phyloP scores from a whole-genome alignment of 345 rosid genomes.

The Euphorbia pulcherrima region DNA sequence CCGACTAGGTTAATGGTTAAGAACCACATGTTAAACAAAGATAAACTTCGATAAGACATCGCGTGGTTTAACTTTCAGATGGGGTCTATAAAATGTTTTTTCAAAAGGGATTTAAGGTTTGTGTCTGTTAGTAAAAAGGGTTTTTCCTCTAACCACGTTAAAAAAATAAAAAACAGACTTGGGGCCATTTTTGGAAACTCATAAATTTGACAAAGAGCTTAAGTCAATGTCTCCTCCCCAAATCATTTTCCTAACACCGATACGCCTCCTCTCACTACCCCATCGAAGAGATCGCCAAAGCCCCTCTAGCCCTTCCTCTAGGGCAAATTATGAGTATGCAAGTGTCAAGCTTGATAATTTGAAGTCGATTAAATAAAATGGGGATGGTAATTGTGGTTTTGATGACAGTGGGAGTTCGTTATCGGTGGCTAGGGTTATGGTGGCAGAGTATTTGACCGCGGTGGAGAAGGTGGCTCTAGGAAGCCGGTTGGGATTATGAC shows the following conservation, averaged over 20 bases:
- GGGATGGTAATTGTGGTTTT: background rate
- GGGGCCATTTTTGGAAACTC: no score
- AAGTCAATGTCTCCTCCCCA: constrained; percentile 73
- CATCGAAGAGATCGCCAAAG: constrained; percentile 33
- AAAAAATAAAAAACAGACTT: no score
- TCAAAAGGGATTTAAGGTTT: no score
- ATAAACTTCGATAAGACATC: no score
- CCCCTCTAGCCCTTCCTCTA: constrained; percentile 11
- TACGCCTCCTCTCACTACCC: constrained; percentile 61
- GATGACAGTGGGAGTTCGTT: constrained; percentile 59
- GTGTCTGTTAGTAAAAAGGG: no score
- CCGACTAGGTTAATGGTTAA: no score
- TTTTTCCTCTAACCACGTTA: no score
- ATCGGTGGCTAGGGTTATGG: constrained; percentile 71
- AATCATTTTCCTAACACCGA: constrained; percentile 52
- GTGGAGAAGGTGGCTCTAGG: constrained; percentile 79
- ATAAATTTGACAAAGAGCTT: no score
- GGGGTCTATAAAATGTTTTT: no score
- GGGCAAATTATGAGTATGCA: background rate
- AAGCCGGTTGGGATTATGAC: constrained; percentile 77
- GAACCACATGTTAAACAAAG: no score
- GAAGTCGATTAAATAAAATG: background rate
- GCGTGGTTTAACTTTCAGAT: no score
- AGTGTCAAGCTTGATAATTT: background rate
- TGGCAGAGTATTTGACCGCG: constrained; percentile 68